These are phyloP conservation scores for Populus hybrid DNA, from an alignment of 441 rosid genomes.

Conservation along the genomic window DNA sequence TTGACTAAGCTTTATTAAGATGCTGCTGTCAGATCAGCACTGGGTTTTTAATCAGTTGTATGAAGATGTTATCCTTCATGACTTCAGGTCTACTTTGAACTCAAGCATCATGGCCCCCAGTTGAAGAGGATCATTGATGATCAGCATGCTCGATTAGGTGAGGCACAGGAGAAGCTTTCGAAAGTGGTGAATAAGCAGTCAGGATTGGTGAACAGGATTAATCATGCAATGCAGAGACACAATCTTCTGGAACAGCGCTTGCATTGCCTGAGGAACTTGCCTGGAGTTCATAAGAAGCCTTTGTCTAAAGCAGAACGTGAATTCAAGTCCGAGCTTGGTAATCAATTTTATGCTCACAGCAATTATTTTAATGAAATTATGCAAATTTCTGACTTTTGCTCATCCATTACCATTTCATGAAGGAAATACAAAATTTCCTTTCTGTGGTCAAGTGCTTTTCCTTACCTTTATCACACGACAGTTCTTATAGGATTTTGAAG, in stretches of 20 bases:
- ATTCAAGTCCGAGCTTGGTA: slow-evolving; percentile 89
- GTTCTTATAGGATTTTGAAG: background rate
- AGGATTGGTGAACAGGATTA: slow-evolving; percentile 55
- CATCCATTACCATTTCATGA: background rate
- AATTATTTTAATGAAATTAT: background rate
- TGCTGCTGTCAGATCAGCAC: background rate
- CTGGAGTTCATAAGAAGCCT: slow-evolving; percentile 77
- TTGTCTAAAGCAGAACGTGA: slow-evolving; percentile 82
- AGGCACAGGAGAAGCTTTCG: slow-evolving; percentile 58
- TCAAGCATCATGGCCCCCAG: slow-evolving; percentile 89
- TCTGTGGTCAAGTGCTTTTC: background rate
- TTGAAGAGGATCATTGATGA: slow-evolving; percentile 74
- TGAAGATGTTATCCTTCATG: slow-evolving; percentile 11
- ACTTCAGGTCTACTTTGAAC: slow-evolving; percentile 74
- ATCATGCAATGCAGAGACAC: slow-evolving; percentile 41
- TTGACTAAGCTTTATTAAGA: background rate
- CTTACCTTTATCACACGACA: background rate
- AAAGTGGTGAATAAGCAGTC: slow-evolving; percentile 70
- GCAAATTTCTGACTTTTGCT: background rate
- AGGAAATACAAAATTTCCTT: background rate
- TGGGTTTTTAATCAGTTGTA: slow-evolving; percentile 2
- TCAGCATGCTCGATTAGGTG: slow-evolving; percentile 59
- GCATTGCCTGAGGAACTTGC: slow-evolving; percentile 63
- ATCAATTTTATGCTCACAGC: slow-evolving; percentile 14
- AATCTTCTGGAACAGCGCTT: slow-evolving; percentile 62